phyloP scores from a whole-genome alignment of 2,329 filamentous ascomycete species.

The Colletotrichum orbiculare region DNA sequence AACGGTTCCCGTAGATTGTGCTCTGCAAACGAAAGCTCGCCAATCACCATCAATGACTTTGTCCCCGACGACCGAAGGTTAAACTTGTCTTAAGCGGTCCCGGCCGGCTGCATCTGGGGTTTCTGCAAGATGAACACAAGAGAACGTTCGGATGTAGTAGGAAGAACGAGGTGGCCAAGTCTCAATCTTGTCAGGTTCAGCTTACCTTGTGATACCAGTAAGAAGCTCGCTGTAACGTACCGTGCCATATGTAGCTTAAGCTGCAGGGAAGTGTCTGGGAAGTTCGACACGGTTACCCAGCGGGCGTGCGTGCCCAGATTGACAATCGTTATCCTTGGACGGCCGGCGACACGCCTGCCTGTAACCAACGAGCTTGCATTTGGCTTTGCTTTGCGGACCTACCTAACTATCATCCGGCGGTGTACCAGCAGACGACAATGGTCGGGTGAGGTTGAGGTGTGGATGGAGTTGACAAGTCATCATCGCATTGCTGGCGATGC shows the following conservation, averaged over 20 bases:
- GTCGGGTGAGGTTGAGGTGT: slow-evolving; percentile 19
- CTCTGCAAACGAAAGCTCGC: slow-evolving; percentile 37
- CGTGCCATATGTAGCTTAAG: no score
- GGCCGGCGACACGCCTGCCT: slow-evolving; percentile 6
- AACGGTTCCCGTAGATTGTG: slow-evolving; percentile 35
- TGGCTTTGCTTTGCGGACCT: neutral
- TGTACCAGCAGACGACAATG: slow-evolving; percentile 10
- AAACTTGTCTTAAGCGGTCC: slow-evolving; percentile 35
- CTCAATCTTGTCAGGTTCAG: neutral
- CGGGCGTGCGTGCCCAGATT: no score
- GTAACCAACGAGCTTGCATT: neutral
- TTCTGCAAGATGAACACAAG: slow-evolving; percentile 27
- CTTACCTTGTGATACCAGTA: no score
- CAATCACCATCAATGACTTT: slow-evolving; percentile 37
- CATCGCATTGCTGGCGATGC: neutral
- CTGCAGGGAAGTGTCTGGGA: no score
- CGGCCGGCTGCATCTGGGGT: slow-evolving; percentile 31
- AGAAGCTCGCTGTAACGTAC: no score
- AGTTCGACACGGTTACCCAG: no score
- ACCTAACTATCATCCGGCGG: slow-evolving; percentile 21
- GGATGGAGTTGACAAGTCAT: slow-evolving; percentile 35
- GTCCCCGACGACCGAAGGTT: slow-evolving; percentile 31
- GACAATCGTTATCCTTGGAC: no score
- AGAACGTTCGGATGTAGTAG: slow-evolving; percentile 26
- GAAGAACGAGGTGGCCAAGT: slow-evolving; percentile 14